Evolutionary conservation across 176 grass and related monocot genomes (phyloP), one percentile per base, ranked within the genome.

Genomic region (Eleusine coracana): DNA sequence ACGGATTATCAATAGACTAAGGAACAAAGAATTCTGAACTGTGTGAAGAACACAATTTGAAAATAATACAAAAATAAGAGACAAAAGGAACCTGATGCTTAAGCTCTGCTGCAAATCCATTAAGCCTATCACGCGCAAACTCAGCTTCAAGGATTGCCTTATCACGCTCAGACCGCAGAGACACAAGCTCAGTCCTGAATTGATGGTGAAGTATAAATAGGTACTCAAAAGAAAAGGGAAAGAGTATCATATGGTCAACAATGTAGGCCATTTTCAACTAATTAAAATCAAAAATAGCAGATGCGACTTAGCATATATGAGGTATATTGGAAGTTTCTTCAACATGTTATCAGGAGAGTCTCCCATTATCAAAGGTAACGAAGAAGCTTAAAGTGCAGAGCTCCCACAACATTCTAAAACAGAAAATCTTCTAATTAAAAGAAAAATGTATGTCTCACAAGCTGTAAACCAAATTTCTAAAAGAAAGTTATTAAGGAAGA

Each of bases 81-180:
- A 81, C 1, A 77, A 69, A 82, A 55, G 80, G 68, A 76, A 99
- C 96, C 96, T 99, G 96, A 58, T 92, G 83, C 23, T 99, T 93
- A 83, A 99, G 82, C 86, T 99, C 96, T 7, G 59, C 82, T 73
- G 82, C 84, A 82, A 86, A 94, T 73, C 85, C 87, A 62, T 99
- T 91, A 68, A 96, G 89, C 3, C 89, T 87, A n/a, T 94, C 91
- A 77, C 85, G 90, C 84, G 93, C 86, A 86, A 99, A 99, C 41
- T 88, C 85, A 74, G 87, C 91, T 89, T 99, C 93, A 59, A 99
- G 85, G 16, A 85, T 66, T 62, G 86, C 87, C 80, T 92, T 99
- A 79, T 96, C 96, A 55, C 86, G 87, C 71, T 99, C 93, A 81
- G 82, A 89, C 28, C 91, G 80, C 51, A 92, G 79, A 38, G 89